A percentile compares a stretch with the other conserved stretches of the same genome.
These are phyloP conservation scores for Ceratobasidium sp. DNA, from an alignment of 1,284 basidiomycete species.

Conservation along the genomic window DNA sequence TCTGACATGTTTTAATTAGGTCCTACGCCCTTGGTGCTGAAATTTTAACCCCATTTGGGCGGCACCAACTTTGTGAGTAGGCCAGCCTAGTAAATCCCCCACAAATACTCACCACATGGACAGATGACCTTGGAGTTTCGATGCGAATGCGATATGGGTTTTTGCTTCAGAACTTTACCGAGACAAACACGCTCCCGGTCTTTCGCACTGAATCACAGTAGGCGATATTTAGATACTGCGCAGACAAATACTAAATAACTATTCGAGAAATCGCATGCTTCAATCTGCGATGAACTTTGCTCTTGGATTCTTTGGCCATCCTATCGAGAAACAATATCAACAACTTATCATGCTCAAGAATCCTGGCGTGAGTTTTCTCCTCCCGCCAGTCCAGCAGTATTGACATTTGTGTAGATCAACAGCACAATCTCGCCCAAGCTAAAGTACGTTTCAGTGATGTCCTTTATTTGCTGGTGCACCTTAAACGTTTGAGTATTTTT, in stretches of 20 bases:
- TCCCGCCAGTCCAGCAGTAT: too few species aligned
- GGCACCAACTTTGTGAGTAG: conserved; percentile 57
- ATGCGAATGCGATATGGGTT: conserved; percentile 51
- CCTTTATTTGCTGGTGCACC: too few species aligned
- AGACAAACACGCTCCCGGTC: conserved; percentile 70
- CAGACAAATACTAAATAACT: background rate
- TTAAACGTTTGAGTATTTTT: background rate
- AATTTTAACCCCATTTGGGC: conserved; percentile 61
- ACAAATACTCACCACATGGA: background rate
- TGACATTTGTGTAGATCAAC: conserved; percentile 67
- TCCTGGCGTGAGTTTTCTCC: conserved; percentile 56
- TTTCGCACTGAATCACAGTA: conserved; percentile 90
- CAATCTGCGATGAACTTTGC: conserved; percentile 86
- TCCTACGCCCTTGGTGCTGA: conserved; percentile 60
- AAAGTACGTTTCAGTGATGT: conserved; percentile 60
- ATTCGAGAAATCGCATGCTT: conserved; percentile 79
- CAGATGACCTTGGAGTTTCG: conserved; percentile 46
- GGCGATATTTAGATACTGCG: conserved; percentile 50
- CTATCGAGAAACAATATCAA: conserved; percentile 80
- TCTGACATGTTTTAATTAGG: conserved; percentile 19
- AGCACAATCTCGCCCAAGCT: conserved; percentile 81
- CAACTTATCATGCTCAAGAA: conserved; percentile 82
- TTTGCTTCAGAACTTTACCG: conserved; percentile 75
- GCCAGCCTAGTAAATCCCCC: background rate
- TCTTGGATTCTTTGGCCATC: conserved; percentile 87